A percentile compares a stretch with the other conserved stretches of the same genome.
phyloP scores from a whole-genome alignment of 805 yeast genomes.

The Lachancea thermotolerans region DNA sequence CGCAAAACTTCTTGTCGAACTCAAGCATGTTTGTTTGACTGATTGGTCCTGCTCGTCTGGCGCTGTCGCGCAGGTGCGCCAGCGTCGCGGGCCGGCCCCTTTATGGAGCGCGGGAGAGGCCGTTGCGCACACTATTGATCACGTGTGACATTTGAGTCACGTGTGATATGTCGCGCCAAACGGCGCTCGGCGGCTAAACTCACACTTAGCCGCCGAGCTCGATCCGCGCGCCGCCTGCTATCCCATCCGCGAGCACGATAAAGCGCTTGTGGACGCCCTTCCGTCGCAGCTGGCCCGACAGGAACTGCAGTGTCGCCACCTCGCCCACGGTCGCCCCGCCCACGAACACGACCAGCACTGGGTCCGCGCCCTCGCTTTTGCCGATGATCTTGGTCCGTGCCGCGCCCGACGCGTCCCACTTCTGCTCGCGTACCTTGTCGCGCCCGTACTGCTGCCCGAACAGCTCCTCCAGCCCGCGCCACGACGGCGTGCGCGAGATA shows the following conservation, averaged over 20 bases:
- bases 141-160: slow-evolving; percentile 1
- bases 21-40: background rate
- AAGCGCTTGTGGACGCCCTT: slow-evolving; percentile 35
- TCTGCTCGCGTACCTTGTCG: slow-evolving; percentile 11
- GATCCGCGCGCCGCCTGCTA: slow-evolving; percentile 38
- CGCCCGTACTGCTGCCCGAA: slow-evolving; percentile 24
- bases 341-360: slow-evolving; percentile 47
- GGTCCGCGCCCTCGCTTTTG: slow-evolving; percentile 16
- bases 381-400: slow-evolving; percentile 8
- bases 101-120: background rate
- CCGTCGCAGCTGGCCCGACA: slow-evolving; percentile 41
- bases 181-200: background rate
- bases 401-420: slow-evolving; percentile 17
- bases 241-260: slow-evolving; percentile 42
- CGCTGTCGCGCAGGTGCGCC: no score
- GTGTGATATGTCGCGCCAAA: background rate
- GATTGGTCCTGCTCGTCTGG: no score
- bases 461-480: slow-evolving; percentile 17
- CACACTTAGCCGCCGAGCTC: background rate
- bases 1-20: background rate
- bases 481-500: slow-evolving; percentile 23
- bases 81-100: background rate
- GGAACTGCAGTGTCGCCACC: slow-evolving; percentile 58
- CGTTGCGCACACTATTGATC: background rate
- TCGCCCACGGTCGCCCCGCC: slow-evolving; percentile 91